Evolutionary conservation across 2,329 filamentous ascomycete genomes (phyloP), one percentile per base, ranked within the genome.

Genomic region (Penicillium expansum): DNA sequence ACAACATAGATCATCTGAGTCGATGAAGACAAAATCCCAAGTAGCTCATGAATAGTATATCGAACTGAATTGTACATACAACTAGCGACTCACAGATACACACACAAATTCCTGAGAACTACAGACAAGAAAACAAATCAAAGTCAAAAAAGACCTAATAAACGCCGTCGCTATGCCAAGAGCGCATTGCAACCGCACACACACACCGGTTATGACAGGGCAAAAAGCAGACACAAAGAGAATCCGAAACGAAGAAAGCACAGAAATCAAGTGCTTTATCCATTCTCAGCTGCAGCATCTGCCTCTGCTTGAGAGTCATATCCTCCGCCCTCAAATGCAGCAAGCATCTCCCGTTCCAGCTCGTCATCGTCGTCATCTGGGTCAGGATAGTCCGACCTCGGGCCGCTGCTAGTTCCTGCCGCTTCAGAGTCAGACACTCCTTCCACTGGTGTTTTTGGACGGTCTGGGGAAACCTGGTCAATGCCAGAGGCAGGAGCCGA

Each of bases 261-360:
- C 30, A 49, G 53, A 20, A 37, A 41, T 29, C 38, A 33, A 45
- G 39, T 16, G n/a, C 8, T 61, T 41, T 65, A 74, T 44, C 63
- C 68, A 62, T 74, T 71, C 56, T 74, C 66, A 39, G 67, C 67
- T 39, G 65, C 62, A 56, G 68, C 57, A 27, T 74, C 69, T 56
- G 74, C 70, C 57, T 77, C 71, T 53, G 63, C 70, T 51, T 70
- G 62, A 22, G 66, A 59, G 35, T 73, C 76, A 48, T 75, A 71
- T 11, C 66, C 69, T 5, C 63, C 69, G 22, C 74, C 75, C 53
- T 85, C 83, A 61, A 86, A 75, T 61, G 83, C 85, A 1, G 84
- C 84, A 66, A 86, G 75, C 69, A 89, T 77, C 64, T 87, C 85
- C 37, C 74, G 71, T 56, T 80, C 78, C 22, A 80, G 65, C 48